Base-by-base conservation (phyloP, 1,284 basidiomycete genomes). In the Lignosus rhinocerotis region DNA sequence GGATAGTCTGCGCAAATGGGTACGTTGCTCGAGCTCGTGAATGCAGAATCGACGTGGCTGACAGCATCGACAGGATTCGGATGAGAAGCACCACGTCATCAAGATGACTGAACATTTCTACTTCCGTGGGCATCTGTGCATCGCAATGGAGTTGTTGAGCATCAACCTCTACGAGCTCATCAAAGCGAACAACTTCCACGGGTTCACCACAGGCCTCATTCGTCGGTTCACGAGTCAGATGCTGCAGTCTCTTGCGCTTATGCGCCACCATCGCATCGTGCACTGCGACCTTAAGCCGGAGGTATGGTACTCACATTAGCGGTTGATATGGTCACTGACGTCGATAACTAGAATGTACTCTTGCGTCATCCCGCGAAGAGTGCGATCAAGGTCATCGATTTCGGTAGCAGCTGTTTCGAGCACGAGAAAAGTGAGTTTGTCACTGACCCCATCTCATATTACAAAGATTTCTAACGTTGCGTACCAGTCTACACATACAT, bases 231-330 rank as follows among this genome's bases (percentile, higher is more conserved):
- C 96, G 12, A 90, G 85, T 60, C 97, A 99, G 76, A 96, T 98
- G 87, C 81, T 99, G 36, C 77, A 91, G 71, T 96, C 94, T 3
- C 80, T 99, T 36, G 86, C 89, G 43, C 79, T 99, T 55, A 96
- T 99, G 90, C 86, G 95, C 31, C 93, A 96, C 65, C 96, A 98
- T 76, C 88, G 93, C 50, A 94, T 99, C 61, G 97, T 99, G n/a
- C 97, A 99, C 73, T 99, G 97, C 69, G 97, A 99, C 77, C 78
- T 99, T 65, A 99, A 99, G 76, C 97, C 97, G 16, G 97, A 99
- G 85, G 94, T 90, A 64, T 60, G 82, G 69, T 30, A 21, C 39
- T 17, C 7, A 17, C 30, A 12, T 11, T 14, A 31, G 52, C 42
- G 11, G 41, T 34, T 38, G 41, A 33, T 53, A 45, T 21, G 38